These are phyloP conservation scores for Fragosphaeria purpurea DNA, from an alignment of 2,329 filamentous ascomycete species.

Conservation along the genomic window DNA sequence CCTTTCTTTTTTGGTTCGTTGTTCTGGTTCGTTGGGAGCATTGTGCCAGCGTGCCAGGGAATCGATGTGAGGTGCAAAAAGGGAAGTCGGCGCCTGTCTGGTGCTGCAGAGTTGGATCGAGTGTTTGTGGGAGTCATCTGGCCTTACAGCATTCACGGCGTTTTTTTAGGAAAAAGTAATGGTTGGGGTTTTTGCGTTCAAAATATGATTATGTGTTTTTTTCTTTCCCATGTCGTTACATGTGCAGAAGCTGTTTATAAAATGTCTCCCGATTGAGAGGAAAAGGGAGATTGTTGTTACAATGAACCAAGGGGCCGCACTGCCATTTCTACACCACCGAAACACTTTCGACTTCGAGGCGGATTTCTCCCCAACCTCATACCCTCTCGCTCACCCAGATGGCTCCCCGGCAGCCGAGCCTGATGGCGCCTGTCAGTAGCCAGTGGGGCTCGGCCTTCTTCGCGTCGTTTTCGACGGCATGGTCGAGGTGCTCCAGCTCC, in stretches of 20 bases:
- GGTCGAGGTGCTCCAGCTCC: constrained; percentile 92
- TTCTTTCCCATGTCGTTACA: background rate
- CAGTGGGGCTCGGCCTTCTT: constrained; percentile 86
- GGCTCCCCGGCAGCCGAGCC: constrained; percentile 80
- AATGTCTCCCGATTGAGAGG: no score
- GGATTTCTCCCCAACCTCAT: constrained; percentile 3
- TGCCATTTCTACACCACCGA: no score
- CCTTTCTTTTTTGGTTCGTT: background rate
- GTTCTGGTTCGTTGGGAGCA: no score
- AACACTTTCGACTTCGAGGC: no score
- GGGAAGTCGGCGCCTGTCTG: no score
- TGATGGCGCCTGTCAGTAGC: constrained; percentile 75
- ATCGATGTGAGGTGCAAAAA: no score
- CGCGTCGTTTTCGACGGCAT: constrained; percentile 87
- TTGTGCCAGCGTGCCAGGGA: no score
- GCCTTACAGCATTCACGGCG: constrained; percentile 9
- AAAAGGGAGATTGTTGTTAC: no score
- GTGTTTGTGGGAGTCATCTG: constrained; percentile 6
- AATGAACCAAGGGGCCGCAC: no score
- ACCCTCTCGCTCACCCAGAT: constrained; percentile 80
- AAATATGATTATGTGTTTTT: constrained; percentile 1
- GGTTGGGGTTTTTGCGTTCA: constrained; percentile 4
- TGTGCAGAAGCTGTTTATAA: background rate
- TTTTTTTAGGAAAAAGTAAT: background rate
- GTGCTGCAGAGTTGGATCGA: constrained; percentile 4